Conservation (phyloP, 176 grass and related monocot genomes). For the Alopecurus myosuroides region DNA sequence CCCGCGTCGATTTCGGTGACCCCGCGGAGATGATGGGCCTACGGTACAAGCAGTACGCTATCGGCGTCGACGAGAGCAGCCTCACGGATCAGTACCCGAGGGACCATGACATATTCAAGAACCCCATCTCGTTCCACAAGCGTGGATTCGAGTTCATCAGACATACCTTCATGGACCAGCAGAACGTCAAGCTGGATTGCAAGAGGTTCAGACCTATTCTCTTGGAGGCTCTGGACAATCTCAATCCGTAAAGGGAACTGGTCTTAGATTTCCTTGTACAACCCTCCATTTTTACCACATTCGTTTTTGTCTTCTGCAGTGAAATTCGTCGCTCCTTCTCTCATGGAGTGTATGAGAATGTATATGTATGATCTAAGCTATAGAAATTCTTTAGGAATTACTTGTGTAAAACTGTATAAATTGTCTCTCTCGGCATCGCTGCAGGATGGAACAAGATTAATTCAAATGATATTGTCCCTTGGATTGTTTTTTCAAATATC, state of each 20-base stretch:
- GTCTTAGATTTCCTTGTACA: not conserved
- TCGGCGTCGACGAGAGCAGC: slow-evolving; percentile 61
- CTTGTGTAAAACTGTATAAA: too few species aligned
- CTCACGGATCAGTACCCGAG: slow-evolving; percentile 59
- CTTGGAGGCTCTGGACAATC: slow-evolving; percentile 57
- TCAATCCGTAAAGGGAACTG: slow-evolving; percentile 42
- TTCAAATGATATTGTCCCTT: too few species aligned
- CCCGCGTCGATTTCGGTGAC: slow-evolving; percentile 37
- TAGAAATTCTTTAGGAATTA: too few species aligned
- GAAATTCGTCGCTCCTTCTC: slow-evolving; percentile 4
- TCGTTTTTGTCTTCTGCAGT: slow-evolving; percentile 18
- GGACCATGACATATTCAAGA: slow-evolving; percentile 62
- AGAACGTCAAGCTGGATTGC: slow-evolving; percentile 74
- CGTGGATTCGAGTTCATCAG: slow-evolving; percentile 38
- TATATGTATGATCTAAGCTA: slow-evolving; percentile 3
- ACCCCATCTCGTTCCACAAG: slow-evolving; percentile 41
- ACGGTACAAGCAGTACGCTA: slow-evolving; percentile 61
- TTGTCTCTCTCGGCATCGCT: too few species aligned
- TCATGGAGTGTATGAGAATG: not conserved
- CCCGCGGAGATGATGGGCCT: slow-evolving; percentile 45
- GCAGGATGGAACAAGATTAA: too few species aligned
- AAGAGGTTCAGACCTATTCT: slow-evolving; percentile 63
- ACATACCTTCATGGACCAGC: slow-evolving; percentile 69
- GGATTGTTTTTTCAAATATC: too few species aligned
- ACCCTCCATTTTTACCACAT: slow-evolving; percentile 6